Evolutionary conservation across 768 basidiomycete genomes (phyloP).

Genomic region (Suillus subluteus): DNA sequence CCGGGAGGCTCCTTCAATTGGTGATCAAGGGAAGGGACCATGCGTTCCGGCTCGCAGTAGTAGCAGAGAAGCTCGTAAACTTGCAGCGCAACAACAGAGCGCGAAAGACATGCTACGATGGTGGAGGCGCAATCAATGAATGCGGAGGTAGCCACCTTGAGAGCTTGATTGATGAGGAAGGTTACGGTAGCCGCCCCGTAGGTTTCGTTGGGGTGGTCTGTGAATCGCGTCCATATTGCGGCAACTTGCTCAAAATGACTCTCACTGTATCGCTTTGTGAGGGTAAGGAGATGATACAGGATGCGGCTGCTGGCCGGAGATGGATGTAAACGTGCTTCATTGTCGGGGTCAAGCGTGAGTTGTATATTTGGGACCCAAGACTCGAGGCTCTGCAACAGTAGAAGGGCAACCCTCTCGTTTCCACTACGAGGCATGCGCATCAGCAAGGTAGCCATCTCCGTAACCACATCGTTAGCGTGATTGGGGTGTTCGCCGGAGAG

Average conservation of each 20-base stretch:
- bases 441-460: conserved; percentile 75
- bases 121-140: conserved; percentile 82
- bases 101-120: conserved; percentile 83
- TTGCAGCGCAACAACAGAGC: conserved; percentile 69
- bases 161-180: conserved; percentile 87
- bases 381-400: conserved; percentile 79
- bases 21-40: conserved; percentile 79
- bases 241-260: conserved; percentile 80
- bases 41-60: conserved; percentile 81
- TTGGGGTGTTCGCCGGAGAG: conserved; percentile 78
- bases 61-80: conserved; percentile 85
- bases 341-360: conserved; percentile 56
- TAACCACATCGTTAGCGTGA: conserved; percentile 64
- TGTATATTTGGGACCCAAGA: conserved; percentile 83
- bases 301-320: conserved; percentile 58
- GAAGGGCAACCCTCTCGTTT: conserved; percentile 50
- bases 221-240: conserved; percentile 77
- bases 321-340: conserved; percentile 36
- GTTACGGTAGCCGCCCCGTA: conserved; percentile 81
- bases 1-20: conserved; percentile 61
- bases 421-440: conserved; percentile 60
- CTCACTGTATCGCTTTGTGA: conserved; percentile 76
- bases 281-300: conserved; percentile 80
- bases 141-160: conserved; percentile 76
- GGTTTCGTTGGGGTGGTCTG: conserved; percentile 67